Conservation (phyloP, 371 early-diverging fungal genomes). For the Mucor lusitanicus region DNA sequence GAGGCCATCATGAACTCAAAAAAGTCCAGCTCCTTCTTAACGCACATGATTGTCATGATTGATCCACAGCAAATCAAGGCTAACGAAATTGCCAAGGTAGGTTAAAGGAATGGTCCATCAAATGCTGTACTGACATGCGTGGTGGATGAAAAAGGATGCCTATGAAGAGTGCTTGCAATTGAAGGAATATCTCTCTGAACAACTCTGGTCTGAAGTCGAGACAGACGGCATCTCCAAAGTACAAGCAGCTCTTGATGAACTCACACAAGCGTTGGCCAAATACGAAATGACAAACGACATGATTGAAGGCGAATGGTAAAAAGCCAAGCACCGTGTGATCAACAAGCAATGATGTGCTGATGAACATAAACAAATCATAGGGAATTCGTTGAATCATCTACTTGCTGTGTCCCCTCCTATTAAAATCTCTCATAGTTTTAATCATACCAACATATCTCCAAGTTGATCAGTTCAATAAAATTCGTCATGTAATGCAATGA, state of each 20-base stretch:
- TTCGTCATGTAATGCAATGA: too few species aligned
- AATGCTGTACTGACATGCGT: not conserved
- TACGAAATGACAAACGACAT: constrained; percentile 40
- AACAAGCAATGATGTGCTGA: not conserved
- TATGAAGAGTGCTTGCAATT: constrained; percentile 41
- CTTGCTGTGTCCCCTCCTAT: constrained; percentile 14
- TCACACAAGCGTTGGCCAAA: constrained; percentile 21
- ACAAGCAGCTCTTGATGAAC: constrained; percentile 35
- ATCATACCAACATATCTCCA: not conserved
- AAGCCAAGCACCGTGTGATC: not conserved
- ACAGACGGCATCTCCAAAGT: constrained; percentile 33
- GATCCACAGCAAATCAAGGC: constrained; percentile 35
- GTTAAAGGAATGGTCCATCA: not conserved
- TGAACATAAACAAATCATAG: not conserved
- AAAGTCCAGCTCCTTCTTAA: constrained; percentile 31
- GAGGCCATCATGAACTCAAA: constrained; percentile 34
- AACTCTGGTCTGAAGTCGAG: constrained; percentile 44
- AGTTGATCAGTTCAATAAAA: not conserved
- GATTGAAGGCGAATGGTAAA: constrained; percentile 24
- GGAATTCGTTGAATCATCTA: constrained; percentile 17
- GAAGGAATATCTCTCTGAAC: constrained; percentile 42
- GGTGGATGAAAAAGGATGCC: constrained; percentile 26
- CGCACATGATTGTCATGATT: constrained; percentile 35
- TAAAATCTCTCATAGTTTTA: not conserved
- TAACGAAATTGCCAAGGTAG: constrained; percentile 45